A percentile compares a stretch with the other conserved stretches of the same genome.
These are phyloP conservation scores for Ceriops tagal DNA, from an alignment of 345 rosid species.

Conservation along the genomic window DNA sequence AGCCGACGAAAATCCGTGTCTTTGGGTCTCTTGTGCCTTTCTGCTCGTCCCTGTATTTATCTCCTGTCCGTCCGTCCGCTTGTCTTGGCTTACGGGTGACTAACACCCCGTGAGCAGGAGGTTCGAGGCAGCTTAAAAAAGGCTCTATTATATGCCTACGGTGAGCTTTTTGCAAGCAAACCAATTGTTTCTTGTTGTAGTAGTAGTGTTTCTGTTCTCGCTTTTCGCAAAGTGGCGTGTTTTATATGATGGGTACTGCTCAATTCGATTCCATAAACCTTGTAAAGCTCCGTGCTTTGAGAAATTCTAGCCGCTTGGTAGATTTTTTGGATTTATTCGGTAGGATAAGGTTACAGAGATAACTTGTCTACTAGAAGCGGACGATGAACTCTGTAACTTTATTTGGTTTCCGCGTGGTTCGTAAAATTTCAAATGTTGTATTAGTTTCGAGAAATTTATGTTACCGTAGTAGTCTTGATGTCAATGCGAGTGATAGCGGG, in stretches of 20 bases:
- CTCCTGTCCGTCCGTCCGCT: too few relatives aligned
- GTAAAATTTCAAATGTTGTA: conserved; percentile 29
- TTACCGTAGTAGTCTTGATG: conserved; percentile 27
- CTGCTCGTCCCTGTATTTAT: too few relatives aligned
- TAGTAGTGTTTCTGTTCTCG: too few relatives aligned
- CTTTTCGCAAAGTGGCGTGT: conserved; percentile 5
- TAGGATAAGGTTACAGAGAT: conserved; percentile 27
- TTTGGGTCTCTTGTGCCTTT: too few relatives aligned
- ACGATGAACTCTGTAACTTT: conserved; percentile 50
- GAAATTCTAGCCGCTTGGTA: conserved; percentile 5
- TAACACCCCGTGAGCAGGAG: too few relatives aligned
- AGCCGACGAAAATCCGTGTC: too few relatives aligned
- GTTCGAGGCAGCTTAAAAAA: too few relatives aligned
- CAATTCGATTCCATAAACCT: conserved; percentile 4
- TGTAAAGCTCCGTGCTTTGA: conserved; percentile 2
- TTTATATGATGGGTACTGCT: conserved; percentile 24
- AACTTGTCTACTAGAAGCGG: conserved; percentile 35
- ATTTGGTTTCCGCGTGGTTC: conserved; percentile 41
- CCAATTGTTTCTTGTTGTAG: too few relatives aligned
- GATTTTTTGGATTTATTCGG: conserved; percentile 16
- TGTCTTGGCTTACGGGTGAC: too few relatives aligned
- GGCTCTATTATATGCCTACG: too few relatives aligned
- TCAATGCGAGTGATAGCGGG: conserved; percentile 34
- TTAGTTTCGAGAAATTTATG: conserved; percentile 43
- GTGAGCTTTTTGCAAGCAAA: too few relatives aligned